Evolutionary conservation across 139 green algal species (phyloP), one percentile per base, ranked within the genome.

Genomic region (Chlamydomonas sp.): DNA sequence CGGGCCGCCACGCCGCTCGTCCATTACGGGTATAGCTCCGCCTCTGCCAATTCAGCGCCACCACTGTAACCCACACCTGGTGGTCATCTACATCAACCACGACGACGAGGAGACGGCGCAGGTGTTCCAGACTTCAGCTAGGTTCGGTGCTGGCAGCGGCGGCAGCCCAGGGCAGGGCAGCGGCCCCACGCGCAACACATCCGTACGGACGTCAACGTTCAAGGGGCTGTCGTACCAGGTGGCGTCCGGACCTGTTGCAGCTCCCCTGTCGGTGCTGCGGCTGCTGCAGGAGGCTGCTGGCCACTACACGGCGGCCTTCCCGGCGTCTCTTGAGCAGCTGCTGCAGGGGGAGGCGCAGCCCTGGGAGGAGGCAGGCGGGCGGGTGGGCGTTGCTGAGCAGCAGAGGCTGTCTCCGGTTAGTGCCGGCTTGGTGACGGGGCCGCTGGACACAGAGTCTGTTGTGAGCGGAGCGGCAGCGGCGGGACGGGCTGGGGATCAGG

Each of bases 221-320:
- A 20, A 31, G 4, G 71, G 60, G 9, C 60, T 86, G 82, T 20
- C 68, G n/a, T 86, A 86, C 82, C 73, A 4, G 1, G 69, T 86
- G 1, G 61, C 61, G 31, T 59, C n/a, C 1, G 82, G 82, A 10
- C n/a, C 82, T 20, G 60, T 9, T 20, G 82, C 82, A 8, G 82
- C 82, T 60, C 82, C 82, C 61, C 60, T 71, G 61, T 15, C 61
- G 1, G 82, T 57, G 61, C 82, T 64, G 6, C 20, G 60, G 60
- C 71, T 62, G 69, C 61, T 86, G 82, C 15, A n/a, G 9, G 82
- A 18, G 7, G 71, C 82, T 20, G 82, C 71, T 1, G 59, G 5
- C n/a, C 3, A 10, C 20, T 86, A 86, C 72, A 71, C 79, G 71
- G 57, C 60, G 20, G 82, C 82, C 2, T 86, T 86, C 17, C 82